Conservation (phyloP, 768 basidiomycete species). For the Termitomyces sp. region DNA sequence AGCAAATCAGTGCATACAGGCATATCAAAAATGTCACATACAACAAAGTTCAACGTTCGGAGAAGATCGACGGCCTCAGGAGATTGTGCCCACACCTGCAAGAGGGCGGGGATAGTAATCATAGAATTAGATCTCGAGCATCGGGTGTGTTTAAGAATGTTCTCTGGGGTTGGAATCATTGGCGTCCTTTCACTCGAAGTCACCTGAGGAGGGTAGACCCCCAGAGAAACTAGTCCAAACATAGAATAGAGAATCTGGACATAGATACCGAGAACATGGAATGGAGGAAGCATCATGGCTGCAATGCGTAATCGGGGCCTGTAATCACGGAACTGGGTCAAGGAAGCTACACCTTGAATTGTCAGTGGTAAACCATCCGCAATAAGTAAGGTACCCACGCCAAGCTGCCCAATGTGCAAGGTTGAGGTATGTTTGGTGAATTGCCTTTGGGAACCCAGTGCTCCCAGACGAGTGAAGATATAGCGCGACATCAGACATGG, state of each 20-base stretch:
- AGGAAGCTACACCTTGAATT: not conserved
- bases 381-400: slow-evolving; percentile 17
- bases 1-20: too few relatives aligned
- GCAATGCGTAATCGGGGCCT: slow-evolving; percentile 9
- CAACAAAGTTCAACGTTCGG: slow-evolving; percentile 20
- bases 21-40: slow-evolving; percentile 11
- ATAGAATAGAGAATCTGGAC: slow-evolving; percentile 21
- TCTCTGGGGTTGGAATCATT: slow-evolving; percentile 27
- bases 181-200: slow-evolving; percentile 18
- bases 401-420: slow-evolving; percentile 18
- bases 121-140: slow-evolving; percentile 16
- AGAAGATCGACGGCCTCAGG: slow-evolving; percentile 18
- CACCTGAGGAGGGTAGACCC: slow-evolving; percentile 23
- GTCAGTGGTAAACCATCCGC: not conserved
- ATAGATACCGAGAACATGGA: slow-evolving; percentile 25
- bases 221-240: slow-evolving; percentile 12
- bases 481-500: slow-evolving; percentile 12
- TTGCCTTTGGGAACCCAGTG: slow-evolving; percentile 32
- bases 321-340: slow-evolving; percentile 10
- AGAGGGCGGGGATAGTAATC: slow-evolving; percentile 22
- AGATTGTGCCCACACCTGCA: slow-evolving; percentile 23
- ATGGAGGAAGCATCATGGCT: slow-evolving; percentile 24
- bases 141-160: slow-evolving; percentile 21
- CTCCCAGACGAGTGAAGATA: slow-evolving; percentile 35
- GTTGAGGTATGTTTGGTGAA: slow-evolving; percentile 20